phyloP scores from a whole-genome alignment of 139 green algal species.

The Tetraselmis striata region DNA sequence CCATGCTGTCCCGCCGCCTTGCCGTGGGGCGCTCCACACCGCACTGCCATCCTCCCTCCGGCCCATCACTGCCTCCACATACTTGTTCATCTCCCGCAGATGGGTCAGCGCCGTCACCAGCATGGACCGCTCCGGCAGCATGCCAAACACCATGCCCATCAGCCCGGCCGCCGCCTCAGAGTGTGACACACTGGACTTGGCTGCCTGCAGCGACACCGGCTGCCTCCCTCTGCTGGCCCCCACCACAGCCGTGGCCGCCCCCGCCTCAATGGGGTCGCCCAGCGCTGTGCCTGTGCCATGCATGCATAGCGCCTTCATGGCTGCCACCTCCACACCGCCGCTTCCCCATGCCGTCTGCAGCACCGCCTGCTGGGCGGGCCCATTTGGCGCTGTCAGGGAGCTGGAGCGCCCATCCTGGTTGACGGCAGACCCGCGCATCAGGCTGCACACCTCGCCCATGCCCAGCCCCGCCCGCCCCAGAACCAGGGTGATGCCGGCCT shows the following conservation, averaged over 20 bases:
- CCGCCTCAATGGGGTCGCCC: conserved; percentile 83
- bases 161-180: conserved; percentile 73
- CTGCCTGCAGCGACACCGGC: conserved; percentile 42
- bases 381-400: conserved; percentile 80
- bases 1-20: neutral
- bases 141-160: conserved; percentile 52
- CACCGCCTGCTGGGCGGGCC: conserved; percentile 74
- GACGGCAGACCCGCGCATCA: conserved; percentile 54
- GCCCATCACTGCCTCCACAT: conserved; percentile 20
- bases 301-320: conserved; percentile 50
- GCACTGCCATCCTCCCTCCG: neutral
- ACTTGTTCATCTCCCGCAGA: conserved; percentile 29
- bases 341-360: conserved; percentile 44
- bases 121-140: neutral
- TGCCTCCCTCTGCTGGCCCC: neutral
- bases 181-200: conserved; percentile 79
- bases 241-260: conserved; percentile 38
- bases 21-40: neutral
- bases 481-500: neutral
- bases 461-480: neutral
- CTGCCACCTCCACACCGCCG: conserved; percentile 8
- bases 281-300: conserved; percentile 76
- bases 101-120: conserved; percentile 16
- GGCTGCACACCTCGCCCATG: neutral
- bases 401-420: conserved; percentile 87